A percentile compares a stretch with the other conserved stretches of the same genome.
Evolutionary conservation across 169 alveolate species (phyloP).

Genomic region (Amoebophrya sp.): DNA sequence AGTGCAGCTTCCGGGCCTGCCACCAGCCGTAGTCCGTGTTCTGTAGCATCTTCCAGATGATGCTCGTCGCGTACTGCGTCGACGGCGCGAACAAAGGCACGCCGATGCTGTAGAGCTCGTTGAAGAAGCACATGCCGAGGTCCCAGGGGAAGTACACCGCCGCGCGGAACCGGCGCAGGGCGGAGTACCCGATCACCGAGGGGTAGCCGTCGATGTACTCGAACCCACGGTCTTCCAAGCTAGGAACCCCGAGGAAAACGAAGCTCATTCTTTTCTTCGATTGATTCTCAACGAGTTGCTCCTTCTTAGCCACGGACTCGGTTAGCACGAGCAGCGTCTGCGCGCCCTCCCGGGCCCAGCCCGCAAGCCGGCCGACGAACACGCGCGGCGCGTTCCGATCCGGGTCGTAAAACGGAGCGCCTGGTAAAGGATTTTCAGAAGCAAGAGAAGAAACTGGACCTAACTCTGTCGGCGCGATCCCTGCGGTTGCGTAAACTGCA

Average conservation of each 20-base stretch:
- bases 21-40: slow-evolving; percentile 13
- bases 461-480: too few relatives aligned
- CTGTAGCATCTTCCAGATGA: slow-evolving; percentile 18
- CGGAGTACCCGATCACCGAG: neutral
- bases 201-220: neutral
- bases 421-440: neutral
- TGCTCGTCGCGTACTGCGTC: neutral
- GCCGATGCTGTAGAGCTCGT: neutral
- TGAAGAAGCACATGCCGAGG: slow-evolving; percentile 16
- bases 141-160: slow-evolving; percentile 6
- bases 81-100: neutral
- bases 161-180: slow-evolving; percentile 15
- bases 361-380: neutral
- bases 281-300: neutral
- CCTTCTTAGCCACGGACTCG: neutral
- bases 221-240: neutral
- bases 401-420: neutral
- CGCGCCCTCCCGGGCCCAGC: slow-evolving; percentile 24
- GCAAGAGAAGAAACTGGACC: too few relatives aligned
- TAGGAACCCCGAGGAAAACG: neutral
- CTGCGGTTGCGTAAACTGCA: neutral
- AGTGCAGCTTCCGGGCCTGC: neutral
- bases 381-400: neutral
- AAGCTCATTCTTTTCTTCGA: neutral
- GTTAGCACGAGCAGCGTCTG: neutral